Percentiles rank a stretch among this genome's conserved stretches.
Conservation (phyloP, 1,284 basidiomycete genomes). For the Dichomitus squalens region DNA sequence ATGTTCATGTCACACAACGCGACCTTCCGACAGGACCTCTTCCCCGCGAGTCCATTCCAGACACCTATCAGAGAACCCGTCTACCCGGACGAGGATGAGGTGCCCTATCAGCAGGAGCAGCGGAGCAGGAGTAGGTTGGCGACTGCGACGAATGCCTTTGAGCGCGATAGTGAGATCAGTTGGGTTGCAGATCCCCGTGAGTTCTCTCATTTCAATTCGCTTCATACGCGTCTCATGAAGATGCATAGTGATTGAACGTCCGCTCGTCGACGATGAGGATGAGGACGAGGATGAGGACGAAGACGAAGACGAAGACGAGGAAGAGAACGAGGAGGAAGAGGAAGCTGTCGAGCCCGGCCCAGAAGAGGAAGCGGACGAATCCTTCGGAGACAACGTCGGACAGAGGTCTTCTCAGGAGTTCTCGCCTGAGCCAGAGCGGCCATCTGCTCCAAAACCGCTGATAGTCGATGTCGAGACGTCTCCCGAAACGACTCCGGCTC, state of each 20-base stretch:
- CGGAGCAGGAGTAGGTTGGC: constrained; percentile 35
- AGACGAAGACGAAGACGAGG: constrained; percentile 35
- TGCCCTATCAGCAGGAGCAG: constrained; percentile 54
- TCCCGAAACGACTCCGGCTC: constrained; percentile 46
- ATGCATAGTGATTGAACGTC: constrained; percentile 49
- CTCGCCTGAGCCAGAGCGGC: constrained; percentile 30
- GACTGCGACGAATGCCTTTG: constrained; percentile 39
- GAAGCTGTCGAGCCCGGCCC: constrained; percentile 33
- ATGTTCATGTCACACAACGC: constrained; percentile 50
- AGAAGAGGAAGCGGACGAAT: constrained; percentile 30
- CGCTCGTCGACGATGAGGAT: constrained; percentile 57
- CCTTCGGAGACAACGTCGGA: constrained; percentile 29
- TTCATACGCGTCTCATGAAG: constrained; percentile 32
- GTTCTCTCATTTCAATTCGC: constrained; percentile 10
- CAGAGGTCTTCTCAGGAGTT: constrained; percentile 24
- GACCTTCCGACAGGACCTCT: constrained; percentile 52
- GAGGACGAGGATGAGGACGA: constrained; percentile 51
- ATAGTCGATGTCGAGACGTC: constrained; percentile 64
- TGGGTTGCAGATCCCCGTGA: constrained; percentile 74
- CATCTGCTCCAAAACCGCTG: constrained; percentile 57
- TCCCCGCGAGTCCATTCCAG: constrained; percentile 73
- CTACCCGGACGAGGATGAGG: constrained; percentile 60
- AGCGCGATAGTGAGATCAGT: constrained; percentile 63
- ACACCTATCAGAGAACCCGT: constrained; percentile 64
- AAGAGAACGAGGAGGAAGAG: constrained; percentile 34